Percentiles rank a stretch among this genome's conserved stretches.
Conservation (phyloP, 2,329 filamentous ascomycete species). For the Microcera coccophila region DNA sequence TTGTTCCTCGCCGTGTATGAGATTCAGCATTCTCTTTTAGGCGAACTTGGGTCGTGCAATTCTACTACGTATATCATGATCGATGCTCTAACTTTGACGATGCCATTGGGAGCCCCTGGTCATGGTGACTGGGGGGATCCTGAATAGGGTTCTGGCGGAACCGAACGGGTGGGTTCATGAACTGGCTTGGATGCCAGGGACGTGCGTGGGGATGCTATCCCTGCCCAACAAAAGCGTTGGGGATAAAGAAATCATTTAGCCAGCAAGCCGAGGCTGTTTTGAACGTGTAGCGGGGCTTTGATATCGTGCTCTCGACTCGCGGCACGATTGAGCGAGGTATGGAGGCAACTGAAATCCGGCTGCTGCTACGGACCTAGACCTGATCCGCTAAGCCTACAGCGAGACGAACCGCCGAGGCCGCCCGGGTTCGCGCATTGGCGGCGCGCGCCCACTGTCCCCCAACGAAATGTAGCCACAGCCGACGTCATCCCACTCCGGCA, state of each 20-base stretch:
- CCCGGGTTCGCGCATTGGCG: not conserved
- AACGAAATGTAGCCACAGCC: slow-evolving; percentile 23
- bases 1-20: slow-evolving; percentile 27
- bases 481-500: slow-evolving; percentile 27
- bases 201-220: not conserved
- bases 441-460: slow-evolving; percentile 20
- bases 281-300: not conserved
- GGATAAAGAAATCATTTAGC: not conserved
- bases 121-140: not conserved
- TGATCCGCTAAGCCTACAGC: no score
- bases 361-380: no score
- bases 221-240: not conserved
- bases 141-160: not conserved
- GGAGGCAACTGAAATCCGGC: no score
- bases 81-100: slow-evolving; percentile 6
- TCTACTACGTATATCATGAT: slow-evolving; percentile 19
- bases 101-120: not conserved
- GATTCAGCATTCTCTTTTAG: slow-evolving; percentile 35
- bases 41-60: slow-evolving; percentile 35
- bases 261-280: not conserved
- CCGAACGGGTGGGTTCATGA: not conserved
- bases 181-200: not conserved
- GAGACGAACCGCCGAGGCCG: not conserved
- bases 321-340: no score
- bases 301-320: no score